These are phyloP conservation scores for Colletotrichum sp. DNA, from an alignment of 2,329 filamentous ascomycete species.

Conservation along the genomic window DNA sequence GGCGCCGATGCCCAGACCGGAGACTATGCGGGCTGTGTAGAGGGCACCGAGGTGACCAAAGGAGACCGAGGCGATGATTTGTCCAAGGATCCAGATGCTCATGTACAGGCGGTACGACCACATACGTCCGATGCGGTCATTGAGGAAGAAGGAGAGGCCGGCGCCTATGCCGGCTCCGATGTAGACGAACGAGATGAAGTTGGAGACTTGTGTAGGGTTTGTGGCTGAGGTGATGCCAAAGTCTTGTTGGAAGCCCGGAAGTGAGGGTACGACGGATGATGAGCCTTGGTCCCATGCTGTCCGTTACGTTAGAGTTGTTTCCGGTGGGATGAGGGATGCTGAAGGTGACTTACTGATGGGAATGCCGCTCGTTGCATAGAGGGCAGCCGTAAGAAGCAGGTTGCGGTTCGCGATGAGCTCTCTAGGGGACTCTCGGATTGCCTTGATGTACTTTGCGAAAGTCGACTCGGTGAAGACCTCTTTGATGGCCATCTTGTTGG, in stretches of 20 bases:
- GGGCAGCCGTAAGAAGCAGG: slow-evolving; percentile 18
- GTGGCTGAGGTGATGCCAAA: slow-evolving; percentile 33
- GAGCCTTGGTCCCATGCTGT: background rate
- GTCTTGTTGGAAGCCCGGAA: slow-evolving; percentile 37
- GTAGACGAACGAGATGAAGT: slow-evolving; percentile 41
- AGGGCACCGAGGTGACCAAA: slow-evolving; percentile 30
- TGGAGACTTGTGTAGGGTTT: slow-evolving; percentile 25
- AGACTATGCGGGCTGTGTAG: slow-evolving; percentile 40
- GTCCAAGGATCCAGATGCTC: slow-evolving; percentile 35
- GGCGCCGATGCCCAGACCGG: slow-evolving; percentile 41
- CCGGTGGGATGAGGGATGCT: background rate
- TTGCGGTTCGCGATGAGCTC: slow-evolving; percentile 22
- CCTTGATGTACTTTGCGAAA: slow-evolving; percentile 19
- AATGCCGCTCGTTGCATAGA: slow-evolving; percentile 25
- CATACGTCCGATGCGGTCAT: slow-evolving; percentile 41
- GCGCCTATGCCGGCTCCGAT: slow-evolving; percentile 26
- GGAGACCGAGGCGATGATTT: slow-evolving; percentile 34
- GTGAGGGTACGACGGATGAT: slow-evolving; percentile 30
- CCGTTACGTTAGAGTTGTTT: background rate
- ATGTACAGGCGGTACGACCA: slow-evolving; percentile 44
- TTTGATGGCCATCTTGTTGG: background rate
- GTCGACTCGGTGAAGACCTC: background rate
- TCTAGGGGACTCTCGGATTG: slow-evolving; percentile 21
- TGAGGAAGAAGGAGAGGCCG: slow-evolving; percentile 43
- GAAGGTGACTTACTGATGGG: background rate